Base-by-base conservation (phyloP, 768 basidiomycete genomes). In the Leccinum boreale region DNA sequence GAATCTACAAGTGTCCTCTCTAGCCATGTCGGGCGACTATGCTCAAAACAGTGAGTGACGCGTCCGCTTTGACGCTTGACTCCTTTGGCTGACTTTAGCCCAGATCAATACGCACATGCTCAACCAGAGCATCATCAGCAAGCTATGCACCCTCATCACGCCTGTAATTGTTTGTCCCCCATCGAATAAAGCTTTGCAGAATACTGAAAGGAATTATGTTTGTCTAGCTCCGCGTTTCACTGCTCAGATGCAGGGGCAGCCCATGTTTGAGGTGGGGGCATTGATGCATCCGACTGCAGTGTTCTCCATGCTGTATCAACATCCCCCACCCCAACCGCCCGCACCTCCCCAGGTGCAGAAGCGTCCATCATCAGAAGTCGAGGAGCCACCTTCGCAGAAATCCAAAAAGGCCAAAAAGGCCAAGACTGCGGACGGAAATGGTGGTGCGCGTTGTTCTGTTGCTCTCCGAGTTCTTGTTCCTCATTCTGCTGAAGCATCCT, bases 211-310 rank as follows among this genome's bases (percentile, higher is more conserved):
- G 58, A 82, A 77, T 55, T 84, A 84, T 66, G 69, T 85, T 69
- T 84, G 84, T 62, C 62, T 86, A 64, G 80, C 79, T 47, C 83
- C 84, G 33, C 82, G 85, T 47, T 80, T 72, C 48, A 72, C 75
- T 28, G 65, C 68, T 15, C 68, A 72, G 51, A 70, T 76, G 12
- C 47, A 64, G 23, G 64, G 62, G 39, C 61, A 72, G 61, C 63
- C 70, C 47, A 55, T 71, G 58, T 72, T 71, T 50, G 76, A 74
- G 65, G 65, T 69, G 45, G 69, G 73, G 58, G 61, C 73, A 39
- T 62, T 70, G 26, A 71, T 73, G 67, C 70, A 70, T 52, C 62
- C 66, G 29, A 51, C 75, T 55, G 61, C 71, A 31, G 53, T 31
- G 33, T 58, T 65, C 58, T 61, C 71, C 52, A 63, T 71, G 65